Base-by-base conservation (phyloP, 2,329 filamentous ascomycete species). In the Fusarium floridanum region DNA sequence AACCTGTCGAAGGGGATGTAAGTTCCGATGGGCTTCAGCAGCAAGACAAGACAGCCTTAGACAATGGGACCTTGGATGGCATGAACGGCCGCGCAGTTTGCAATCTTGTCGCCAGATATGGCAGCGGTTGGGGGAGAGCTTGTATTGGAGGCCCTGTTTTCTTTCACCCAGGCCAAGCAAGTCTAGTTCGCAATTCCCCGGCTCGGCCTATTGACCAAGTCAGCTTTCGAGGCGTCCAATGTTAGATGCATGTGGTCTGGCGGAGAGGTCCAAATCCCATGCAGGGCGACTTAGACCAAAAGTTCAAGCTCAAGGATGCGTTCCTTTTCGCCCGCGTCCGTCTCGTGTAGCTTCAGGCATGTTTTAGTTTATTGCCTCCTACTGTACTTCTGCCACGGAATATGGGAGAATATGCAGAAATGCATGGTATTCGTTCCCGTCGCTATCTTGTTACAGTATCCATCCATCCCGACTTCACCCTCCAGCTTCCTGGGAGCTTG, bases 191-290 rank as follows among this genome's bases (percentile, higher is more conserved):
- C 29, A 66, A 72, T 66, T 72, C 10, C 45, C 48, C 56, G 53
- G 59, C 64, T 68, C 66, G 69, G 72, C 45, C 22, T 63, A 36
- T 41, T 70, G 70, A 68, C 66, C 45, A 71, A 66, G 45, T 53
- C 67, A 63, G 61, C 70, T 73, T 50, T 65, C 39, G 37, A 48
- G 72, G 63, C 66, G 66, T 39, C 41, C 17, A 27, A 55, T 50
- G 57, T 45, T 36, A 20, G 59, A 61, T 61, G 32, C 43, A 45
- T 43, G 50, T 32, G 27, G 48, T 7, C 20, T 34, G 61, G 24
- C 61, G 32, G 53, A 34, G 61, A 39, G 48, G 22, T 14, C 36
- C 34, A 56, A 48, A 29, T 22, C 36, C 32, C 27, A 37, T 37
- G 55, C 32, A 37, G 55, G 34, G 34, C 48, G 24, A 29, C 27